Base-by-base conservation (phyloP, 164 flowering plant species). In the Aristolochia contorta region DNA sequence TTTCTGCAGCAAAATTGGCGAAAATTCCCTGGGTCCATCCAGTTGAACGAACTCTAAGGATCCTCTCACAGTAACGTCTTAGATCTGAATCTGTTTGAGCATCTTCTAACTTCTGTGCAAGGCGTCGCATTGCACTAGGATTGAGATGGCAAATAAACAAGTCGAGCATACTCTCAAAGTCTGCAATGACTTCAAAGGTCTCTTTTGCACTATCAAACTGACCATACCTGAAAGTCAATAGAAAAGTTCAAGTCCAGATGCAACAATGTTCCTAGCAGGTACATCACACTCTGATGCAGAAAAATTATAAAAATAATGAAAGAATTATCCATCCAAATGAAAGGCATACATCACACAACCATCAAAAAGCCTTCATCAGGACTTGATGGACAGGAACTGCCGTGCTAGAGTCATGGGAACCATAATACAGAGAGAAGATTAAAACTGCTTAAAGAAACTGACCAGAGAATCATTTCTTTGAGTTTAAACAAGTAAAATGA, bases 1-100 rank as follows among this genome's bases (percentile, higher is more conserved):
- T 94, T 79, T 94, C 99, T 49, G 99, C 99, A 61, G 99, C 97
- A 80, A 91, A 91, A 60, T 94, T 91, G 53, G 99, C 99, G 80
- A 94, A 94, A 66, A 94, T 94, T 46, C 99, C 99, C 66, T 94
- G 99, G 22, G 99, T 94, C 99, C 99, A 94, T 59, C 99, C 99
- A 58, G 86, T 89, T 51, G 99, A 94, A 6, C 99, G 99, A 10
- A 84, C 83, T 78, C 97, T 80, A 46, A 94, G 74, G 58, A 91
- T 91, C 68, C 99, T 83, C 72, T 94, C 99, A 78, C 96, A 91
- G 56, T 84, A 87, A 62, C 99, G 81, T 71, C 99, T 86, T 61
- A 94, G 60, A 75, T 89, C 97, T 61, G 97, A 75, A 78, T 91
- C 93, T 37, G 77, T 71, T 21, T 82, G 84, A 62, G 77, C 86